A percentile compares a stretch with the other conserved stretches of the same genome.
These are phyloP conservation scores for Calonectria multiphialidica DNA, from an alignment of 2,329 filamentous ascomycete genomes.

Conservation along the genomic window DNA sequence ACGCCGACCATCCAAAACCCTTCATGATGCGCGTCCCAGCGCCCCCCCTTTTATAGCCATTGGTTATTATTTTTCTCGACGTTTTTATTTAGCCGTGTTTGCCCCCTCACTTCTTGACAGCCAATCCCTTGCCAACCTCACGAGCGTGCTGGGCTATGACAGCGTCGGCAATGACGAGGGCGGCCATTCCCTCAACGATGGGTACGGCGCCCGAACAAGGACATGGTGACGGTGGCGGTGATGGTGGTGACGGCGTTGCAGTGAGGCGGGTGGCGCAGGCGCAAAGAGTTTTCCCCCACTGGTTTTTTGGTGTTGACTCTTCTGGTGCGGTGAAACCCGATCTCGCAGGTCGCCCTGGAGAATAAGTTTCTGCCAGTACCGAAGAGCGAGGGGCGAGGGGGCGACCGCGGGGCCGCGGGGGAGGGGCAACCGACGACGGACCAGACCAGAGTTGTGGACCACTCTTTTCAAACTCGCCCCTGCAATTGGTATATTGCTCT, in stretches of 20 bases:
- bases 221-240: slow-evolving; percentile 71
- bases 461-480: background rate
- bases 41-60: background rate
- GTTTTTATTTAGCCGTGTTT: background rate
- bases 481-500: no score
- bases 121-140: slow-evolving; percentile 51
- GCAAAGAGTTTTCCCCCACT: background rate
- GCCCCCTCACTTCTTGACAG: slow-evolving; percentile 5
- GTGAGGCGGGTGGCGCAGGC: slow-evolving; percentile 7
- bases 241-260: slow-evolving; percentile 23
- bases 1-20: background rate
- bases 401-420: slow-evolving; percentile 14
- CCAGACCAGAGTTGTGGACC: background rate
- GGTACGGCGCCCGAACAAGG: slow-evolving; percentile 91
- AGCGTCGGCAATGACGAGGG: slow-evolving; percentile 88
- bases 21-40: background rate
- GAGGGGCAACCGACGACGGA: slow-evolving; percentile 26
- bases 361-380: slow-evolving; percentile 11
- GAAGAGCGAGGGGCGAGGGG: background rate
- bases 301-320: slow-evolving; percentile 26
- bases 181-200: slow-evolving; percentile 92
- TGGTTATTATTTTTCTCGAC: background rate
- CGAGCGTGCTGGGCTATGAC: slow-evolving; percentile 83
- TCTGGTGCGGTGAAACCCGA: slow-evolving; percentile 23
- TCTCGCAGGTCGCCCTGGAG: slow-evolving; percentile 16